A percentile compares a stretch with the other conserved stretches of the same genome.
These are phyloP conservation scores for Phialemonium atrogriseum DNA, from an alignment of 2,329 filamentous ascomycete species.

Conservation along the genomic window DNA sequence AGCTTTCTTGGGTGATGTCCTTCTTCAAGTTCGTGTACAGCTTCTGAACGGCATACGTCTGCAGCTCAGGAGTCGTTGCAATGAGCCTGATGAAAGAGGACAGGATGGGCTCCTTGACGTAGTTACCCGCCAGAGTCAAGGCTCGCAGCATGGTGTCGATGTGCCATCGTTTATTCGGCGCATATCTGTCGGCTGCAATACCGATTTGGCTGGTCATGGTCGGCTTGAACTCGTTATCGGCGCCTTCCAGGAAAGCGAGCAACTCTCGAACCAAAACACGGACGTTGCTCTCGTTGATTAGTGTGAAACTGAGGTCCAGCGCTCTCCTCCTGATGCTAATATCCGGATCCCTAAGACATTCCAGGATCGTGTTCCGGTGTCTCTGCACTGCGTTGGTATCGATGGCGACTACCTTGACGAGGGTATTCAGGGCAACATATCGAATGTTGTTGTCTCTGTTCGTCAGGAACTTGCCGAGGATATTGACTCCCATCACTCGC, in stretches of 20 bases:
- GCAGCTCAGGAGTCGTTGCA: conserved; percentile 86
- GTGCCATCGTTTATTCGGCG: conserved; percentile 97
- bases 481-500: conserved; percentile 92
- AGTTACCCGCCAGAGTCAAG: conserved; percentile 87
- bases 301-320: conserved; percentile 93
- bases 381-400: conserved; percentile 96
- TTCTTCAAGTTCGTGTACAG: conserved; percentile 85
- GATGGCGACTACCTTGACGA: conserved; percentile 96
- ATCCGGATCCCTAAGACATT: conserved; percentile 92
- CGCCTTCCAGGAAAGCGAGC: conserved; percentile 89
- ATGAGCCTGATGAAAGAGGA: conserved; percentile 95
- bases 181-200: conserved; percentile 89
- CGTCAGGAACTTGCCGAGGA: conserved; percentile 94
- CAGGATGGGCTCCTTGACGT: conserved; percentile 94
- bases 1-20: conserved; percentile 93
- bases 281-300: conserved; percentile 96
- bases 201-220: conserved; percentile 98
- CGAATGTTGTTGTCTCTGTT: conserved; percentile 99
- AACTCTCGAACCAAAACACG: conserved; percentile 88
- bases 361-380: conserved; percentile 93
- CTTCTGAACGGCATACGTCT: conserved; percentile 95
- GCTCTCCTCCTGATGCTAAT: conserved; percentile 94
- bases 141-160: conserved; percentile 96
- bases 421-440: conserved; percentile 92
- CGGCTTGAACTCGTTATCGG: conserved; percentile 97